These are phyloP conservation scores for Globisporangium barbulae DNA, from an alignment of 352 stramenopile genomes.

Conservation along the genomic window DNA sequence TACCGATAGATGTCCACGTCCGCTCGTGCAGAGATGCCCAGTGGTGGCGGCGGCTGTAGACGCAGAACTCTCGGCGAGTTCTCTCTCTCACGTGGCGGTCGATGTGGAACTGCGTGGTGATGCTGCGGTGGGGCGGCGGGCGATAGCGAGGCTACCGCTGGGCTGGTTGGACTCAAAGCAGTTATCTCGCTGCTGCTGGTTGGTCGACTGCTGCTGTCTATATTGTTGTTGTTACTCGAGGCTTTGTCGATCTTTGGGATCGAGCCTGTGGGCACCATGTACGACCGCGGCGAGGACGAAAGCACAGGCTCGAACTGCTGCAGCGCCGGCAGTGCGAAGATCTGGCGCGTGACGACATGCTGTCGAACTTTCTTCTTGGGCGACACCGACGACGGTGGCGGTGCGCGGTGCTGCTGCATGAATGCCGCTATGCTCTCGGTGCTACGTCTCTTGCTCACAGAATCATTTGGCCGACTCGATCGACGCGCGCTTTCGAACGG, in stretches of 20 bases:
- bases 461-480: too few relatives aligned
- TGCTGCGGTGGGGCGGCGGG: constrained; percentile 1
- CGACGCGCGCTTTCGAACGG: too few relatives aligned
- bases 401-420: constrained; percentile 12
- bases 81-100: constrained; percentile 20
- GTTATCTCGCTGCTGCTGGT: not conserved
- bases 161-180: not conserved
- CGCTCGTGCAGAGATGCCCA: constrained; percentile 37
- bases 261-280: constrained; percentile 20
- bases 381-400: constrained; percentile 19
- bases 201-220: not conserved
- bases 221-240: constrained; percentile 1
- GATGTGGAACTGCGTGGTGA: not conserved
- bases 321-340: constrained; percentile 54
- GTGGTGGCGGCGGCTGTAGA: constrained; percentile 30
- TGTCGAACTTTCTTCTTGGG: constrained; percentile 36
- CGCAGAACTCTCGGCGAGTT: constrained; percentile 28
- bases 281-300: constrained; percentile 28
- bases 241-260: constrained; percentile 17
- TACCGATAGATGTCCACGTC: constrained; percentile 68
- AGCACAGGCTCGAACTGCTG: constrained; percentile 67
- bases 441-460: too few relatives aligned
- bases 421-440: not conserved
- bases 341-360: constrained; percentile 30
- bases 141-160: not conserved